phyloP scores from a whole-genome alignment of 2,329 filamentous ascomycete species.

The Hirsutella rhossiliensis region DNA sequence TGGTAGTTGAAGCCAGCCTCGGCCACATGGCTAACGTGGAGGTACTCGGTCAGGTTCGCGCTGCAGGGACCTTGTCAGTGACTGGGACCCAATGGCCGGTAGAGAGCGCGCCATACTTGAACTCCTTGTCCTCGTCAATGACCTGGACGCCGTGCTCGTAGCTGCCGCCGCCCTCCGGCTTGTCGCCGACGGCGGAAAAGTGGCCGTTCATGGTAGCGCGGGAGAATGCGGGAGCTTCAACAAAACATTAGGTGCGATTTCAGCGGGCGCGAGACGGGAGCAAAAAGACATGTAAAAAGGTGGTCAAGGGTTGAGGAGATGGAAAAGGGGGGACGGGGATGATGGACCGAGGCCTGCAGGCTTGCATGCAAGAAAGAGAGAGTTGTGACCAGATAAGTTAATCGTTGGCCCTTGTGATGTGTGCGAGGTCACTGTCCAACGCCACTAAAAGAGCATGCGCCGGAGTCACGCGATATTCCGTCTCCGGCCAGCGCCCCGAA shows the following conservation, averaged over 20 bases:
- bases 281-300: no score
- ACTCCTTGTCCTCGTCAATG: constrained; percentile 82
- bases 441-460: no score
- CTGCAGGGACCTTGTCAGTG: constrained; percentile 28
- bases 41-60: constrained; percentile 67
- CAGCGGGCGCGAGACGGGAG: not conserved
- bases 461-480: no score
- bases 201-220: constrained; percentile 58
- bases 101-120: constrained; percentile 57
- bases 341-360: not conserved
- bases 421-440: no score
- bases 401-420: no score
- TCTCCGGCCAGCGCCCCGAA: no score
- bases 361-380: no score
- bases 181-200: constrained; percentile 61
- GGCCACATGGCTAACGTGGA: constrained; percentile 67
- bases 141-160: constrained; percentile 96
- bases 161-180: constrained; percentile 47
- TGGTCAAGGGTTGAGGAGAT: no score
- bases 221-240: not conserved
- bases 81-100: not conserved
- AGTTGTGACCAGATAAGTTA: no score
- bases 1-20: constrained; percentile 97
- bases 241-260: not conserved
- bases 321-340: not conserved